Evolutionary conservation across 2,329 filamentous ascomycete species (phyloP), one percentile per base, ranked within the genome.

Genomic region (Apiospora hydei): DNA sequence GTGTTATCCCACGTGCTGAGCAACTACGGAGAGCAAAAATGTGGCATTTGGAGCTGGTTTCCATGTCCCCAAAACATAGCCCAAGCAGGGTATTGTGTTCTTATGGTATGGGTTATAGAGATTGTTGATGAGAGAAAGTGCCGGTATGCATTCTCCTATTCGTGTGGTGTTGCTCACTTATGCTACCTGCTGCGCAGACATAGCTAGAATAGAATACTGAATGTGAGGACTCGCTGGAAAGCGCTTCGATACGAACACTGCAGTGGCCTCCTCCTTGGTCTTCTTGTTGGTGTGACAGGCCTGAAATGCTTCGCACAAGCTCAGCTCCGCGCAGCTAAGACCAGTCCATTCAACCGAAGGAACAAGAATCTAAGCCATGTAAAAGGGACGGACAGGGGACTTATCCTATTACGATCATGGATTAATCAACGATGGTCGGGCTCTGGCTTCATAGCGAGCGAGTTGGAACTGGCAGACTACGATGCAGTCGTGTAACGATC

Each of bases 401-500:
- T 8, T 47, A 18, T 10, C n/a, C 21, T 11, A n/a, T 49, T 11
- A 49, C n/a, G 0, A n/a, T n/a, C 2, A n/a, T n/a, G 6, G n/a
- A 8, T 10, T 10, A 3, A 3, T n/a, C 3, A 4, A n/a, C 0
- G 11, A 7, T 49, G 21, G 8, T 2, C 0, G 4, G 21, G 21
- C 21, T 49, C 18, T 49, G 21, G 7, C 7, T 49, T 49, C 21
- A 49, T n/a, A 51, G 49, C 10, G 49, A 21, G n/a, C 49, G 49
- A 14, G 57, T 75, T 7, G 76, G 74, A 6, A 77, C 72, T 4
- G 74, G 76, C 3, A 80, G 72, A 34, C 72, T 68, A 0, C 80
- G 77, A 72, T 80, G 79, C 13, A 81, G 73, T 26, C 80, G 76
- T 34, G 79, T 75, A 8, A 79, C 73, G 74, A 93, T 91, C 81